phyloP scores from a whole-genome alignment of 495 filamentous ascomycete species.

The Neurospora sp. region DNA sequence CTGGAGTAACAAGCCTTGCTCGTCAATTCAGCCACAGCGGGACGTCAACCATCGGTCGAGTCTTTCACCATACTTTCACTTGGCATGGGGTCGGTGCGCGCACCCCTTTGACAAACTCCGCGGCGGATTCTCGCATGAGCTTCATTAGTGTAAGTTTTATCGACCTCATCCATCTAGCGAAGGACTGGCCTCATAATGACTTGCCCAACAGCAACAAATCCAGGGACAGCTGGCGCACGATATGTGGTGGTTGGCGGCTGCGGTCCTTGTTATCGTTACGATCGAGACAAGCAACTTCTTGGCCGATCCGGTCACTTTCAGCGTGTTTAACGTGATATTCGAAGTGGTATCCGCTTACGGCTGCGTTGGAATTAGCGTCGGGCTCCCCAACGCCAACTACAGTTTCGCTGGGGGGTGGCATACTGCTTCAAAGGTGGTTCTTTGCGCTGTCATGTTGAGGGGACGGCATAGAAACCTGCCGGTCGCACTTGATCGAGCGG shows the following conservation, averaged over 20 bases:
- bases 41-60: conserved; percentile 18
- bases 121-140: conserved; percentile 24
- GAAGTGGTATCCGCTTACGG: conserved; percentile 77
- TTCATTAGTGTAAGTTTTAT: conserved; percentile 30
- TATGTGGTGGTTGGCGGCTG: conserved; percentile 73
- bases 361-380: conserved; percentile 74
- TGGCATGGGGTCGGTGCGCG: conserved; percentile 30
- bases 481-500: conserved; percentile 70
- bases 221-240: conserved; percentile 78
- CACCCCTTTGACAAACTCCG: conserved; percentile 6
- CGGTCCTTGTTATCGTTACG: conserved; percentile 62
- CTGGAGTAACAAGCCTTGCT: background rate
- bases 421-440: conserved; percentile 60
- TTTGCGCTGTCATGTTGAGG: conserved; percentile 67
- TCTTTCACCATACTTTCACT: conserved; percentile 21
- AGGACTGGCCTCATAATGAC: background rate
- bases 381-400: conserved; percentile 55
- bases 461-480: conserved; percentile 73
- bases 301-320: conserved; percentile 56
- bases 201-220: conserved; percentile 43
- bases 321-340: conserved; percentile 78
- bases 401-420: conserved; percentile 68
- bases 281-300: conserved; percentile 61
- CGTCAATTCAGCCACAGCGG: conserved; percentile 12
- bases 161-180: background rate